phyloP scores from a whole-genome alignment of 1,284 basidiomycete genomes.

The Leccinum ponderosum region DNA sequence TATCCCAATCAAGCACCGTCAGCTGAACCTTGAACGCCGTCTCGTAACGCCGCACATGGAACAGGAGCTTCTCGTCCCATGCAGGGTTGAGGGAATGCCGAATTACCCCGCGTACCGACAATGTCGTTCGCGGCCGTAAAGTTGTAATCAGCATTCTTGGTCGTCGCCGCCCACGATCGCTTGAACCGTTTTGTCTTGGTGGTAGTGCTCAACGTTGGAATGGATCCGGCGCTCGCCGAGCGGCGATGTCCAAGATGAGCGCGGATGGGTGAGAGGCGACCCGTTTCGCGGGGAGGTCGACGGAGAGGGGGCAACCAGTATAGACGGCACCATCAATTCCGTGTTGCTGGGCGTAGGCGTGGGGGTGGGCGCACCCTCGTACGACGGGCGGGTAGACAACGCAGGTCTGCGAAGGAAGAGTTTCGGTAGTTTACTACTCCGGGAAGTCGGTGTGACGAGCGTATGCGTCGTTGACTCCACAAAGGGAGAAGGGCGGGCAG shows the following conservation, averaged over 20 bases:
- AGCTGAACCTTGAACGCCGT: slow-evolving; percentile 76
- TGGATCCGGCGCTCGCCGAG: slow-evolving; percentile 33
- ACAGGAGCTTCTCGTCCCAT: slow-evolving; percentile 96
- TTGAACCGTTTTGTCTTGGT: slow-evolving; percentile 32
- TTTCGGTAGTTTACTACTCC: slow-evolving; percentile 36
- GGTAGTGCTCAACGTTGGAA: slow-evolving; percentile 23
- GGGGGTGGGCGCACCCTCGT: slow-evolving; percentile 15
- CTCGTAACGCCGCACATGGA: slow-evolving; percentile 92
- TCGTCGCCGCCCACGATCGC: slow-evolving; percentile 20
- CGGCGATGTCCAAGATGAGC: slow-evolving; percentile 30
- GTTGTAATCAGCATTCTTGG: slow-evolving; percentile 54
- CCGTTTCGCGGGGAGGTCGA: slow-evolving; percentile 8
- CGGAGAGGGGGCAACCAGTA: slow-evolving; percentile 10
- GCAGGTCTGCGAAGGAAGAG: slow-evolving; percentile 40
- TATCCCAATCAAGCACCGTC: slow-evolving; percentile 93
- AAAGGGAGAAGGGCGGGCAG: slow-evolving; percentile 26
- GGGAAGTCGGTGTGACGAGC: slow-evolving; percentile 22
- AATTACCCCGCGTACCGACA: slow-evolving; percentile 76
- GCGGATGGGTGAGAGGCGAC: slow-evolving; percentile 17
- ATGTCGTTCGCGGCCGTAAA: slow-evolving; percentile 77
- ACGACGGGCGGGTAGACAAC: slow-evolving; percentile 34
- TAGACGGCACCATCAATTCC: slow-evolving; percentile 13
- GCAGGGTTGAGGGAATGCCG: slow-evolving; percentile 87
- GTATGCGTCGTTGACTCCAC: slow-evolving; percentile 11
- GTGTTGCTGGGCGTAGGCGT: slow-evolving; percentile 7